Evolutionary conservation across 768 basidiomycete genomes (phyloP), one percentile per base, ranked within the genome.

Genomic region (Chalciporus chontae): DNA sequence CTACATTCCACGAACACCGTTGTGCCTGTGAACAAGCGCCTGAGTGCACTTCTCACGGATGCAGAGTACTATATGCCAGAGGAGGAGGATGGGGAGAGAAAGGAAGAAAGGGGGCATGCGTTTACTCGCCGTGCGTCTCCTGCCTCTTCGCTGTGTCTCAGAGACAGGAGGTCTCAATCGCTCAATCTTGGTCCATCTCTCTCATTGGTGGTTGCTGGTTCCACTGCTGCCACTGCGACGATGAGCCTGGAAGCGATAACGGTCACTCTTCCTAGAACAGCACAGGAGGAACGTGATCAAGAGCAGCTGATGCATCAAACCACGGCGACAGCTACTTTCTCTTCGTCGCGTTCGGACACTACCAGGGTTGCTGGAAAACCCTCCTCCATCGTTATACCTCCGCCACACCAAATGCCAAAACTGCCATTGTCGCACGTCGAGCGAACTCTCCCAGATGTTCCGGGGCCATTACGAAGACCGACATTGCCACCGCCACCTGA

Each of bases 1-100:
- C 70, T 87, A 47, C 85, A 87, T 43, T 88, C 86, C 7, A 83
- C 75, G 5, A 77, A 84, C 60, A 90, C 88, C 17, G 70, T 90
- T 49, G 83, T 87, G 3, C 84, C 84, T 8, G 69, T 73, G 31
- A 79, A 76, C 64, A 85, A 80, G 65, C 78, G 88, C 23, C 69
- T 83, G 36, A 89, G 87, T 59, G 80, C 83, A 4, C 72, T 88
- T 27, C 69, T 86, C 36, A 78, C 77, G 9, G 87, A 88, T 55
- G 76, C 80, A 4, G 85, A 87, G 52, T 84, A 83, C 61, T 73
- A 72, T 31, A 81, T 80, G 74, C 69, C 80, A 10, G 85, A 87
- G 62, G 76, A 79, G 62, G 76, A 79, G 17, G 73, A 76, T 37
- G 73, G 48, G 15, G 43, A 58, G 42, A 40, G 24, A 23, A 36